Percentiles rank a stretch among this genome's conserved stretches.
Conservation (phyloP, 495 filamentous ascomycete species). For the Penicillium herquei region DNA sequence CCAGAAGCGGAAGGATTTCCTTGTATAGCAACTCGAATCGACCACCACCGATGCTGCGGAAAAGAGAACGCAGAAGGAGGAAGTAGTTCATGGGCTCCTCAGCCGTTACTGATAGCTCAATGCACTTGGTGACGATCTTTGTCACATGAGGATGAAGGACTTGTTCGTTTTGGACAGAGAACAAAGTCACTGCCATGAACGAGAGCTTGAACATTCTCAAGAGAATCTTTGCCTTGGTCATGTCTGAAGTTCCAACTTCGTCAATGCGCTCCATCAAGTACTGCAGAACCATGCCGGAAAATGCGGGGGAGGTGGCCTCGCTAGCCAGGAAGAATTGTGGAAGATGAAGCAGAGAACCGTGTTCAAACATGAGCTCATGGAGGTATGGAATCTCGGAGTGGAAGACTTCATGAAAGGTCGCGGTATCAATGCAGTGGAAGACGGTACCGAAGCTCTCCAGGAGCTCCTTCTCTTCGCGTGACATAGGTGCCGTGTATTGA, state of each 20-base stretch:
- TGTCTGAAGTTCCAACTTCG: constrained; percentile 88
- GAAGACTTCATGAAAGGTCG: constrained; percentile 98
- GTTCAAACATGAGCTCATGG: constrained; percentile 97
- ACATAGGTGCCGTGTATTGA: constrained; percentile 86
- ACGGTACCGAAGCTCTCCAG: constrained; percentile 97
- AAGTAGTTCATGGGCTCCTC: constrained; percentile 99
- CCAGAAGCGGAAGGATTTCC: constrained; percentile 90
- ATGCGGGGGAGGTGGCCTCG: constrained; percentile 95
- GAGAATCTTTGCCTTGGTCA: constrained; percentile 85
- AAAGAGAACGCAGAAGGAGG: constrained; percentile 84
- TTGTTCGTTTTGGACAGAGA: constrained; percentile 90
- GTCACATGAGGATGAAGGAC: constrained; percentile 93
- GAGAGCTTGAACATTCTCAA: constrained; percentile 96
- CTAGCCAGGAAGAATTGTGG: constrained; percentile 98
- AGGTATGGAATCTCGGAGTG: constrained; percentile 94
- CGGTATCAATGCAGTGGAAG: constrained; percentile 97
- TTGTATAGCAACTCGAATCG: constrained; percentile 98
- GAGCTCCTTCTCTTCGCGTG: constrained; percentile 95
- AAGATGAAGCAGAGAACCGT: constrained; percentile 88
- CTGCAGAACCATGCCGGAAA: constrained; percentile 95
- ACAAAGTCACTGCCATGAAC: constrained; percentile 98
- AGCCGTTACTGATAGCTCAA: constrained; percentile 90
- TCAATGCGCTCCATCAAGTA: constrained; percentile 96
- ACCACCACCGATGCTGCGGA: constrained; percentile 94
- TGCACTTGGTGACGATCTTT: constrained; percentile 93